These are phyloP conservation scores for Musa beccarii DNA, from an alignment of 176 grass and related monocot genomes.

Conservation along the genomic window DNA sequence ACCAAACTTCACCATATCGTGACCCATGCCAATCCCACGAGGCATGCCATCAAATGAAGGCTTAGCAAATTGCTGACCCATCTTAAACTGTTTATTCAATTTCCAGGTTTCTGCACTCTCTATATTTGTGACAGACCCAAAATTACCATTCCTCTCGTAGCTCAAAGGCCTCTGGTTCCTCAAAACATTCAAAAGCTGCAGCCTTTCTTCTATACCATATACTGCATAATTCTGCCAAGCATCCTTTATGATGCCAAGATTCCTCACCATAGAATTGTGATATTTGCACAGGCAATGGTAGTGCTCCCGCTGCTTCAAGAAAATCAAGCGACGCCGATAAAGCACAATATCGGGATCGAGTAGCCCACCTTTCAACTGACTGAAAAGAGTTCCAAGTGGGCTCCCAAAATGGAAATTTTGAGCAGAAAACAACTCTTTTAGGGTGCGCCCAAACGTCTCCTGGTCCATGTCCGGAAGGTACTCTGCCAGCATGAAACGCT, in stretches of 20 bases:
- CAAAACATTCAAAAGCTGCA: constrained; percentile 38
- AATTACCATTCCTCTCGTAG: constrained; percentile 14
- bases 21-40: background rate
- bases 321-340: constrained; percentile 34
- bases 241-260: constrained; percentile 51
- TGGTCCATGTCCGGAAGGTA: constrained; percentile 75
- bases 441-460: constrained; percentile 62
- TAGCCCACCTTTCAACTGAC: constrained; percentile 54
- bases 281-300: constrained; percentile 65
- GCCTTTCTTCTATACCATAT: constrained; percentile 52
- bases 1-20: constrained; percentile 27
- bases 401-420: constrained; percentile 69
- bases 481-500: constrained; percentile 44
- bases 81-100: constrained; percentile 30
- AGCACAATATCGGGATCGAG: constrained; percentile 57
- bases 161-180: constrained; percentile 37
- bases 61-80: background rate
- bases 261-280: constrained; percentile 67
- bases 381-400: constrained; percentile 38
- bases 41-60: background rate
- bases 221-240: constrained; percentile 53
- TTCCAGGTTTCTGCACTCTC: constrained; percentile 40
- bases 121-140: constrained; percentile 35
- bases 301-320: constrained; percentile 50
- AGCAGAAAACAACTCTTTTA: constrained; percentile 63